phyloP scores from a whole-genome alignment of 495 filamentous ascomycete genomes.

The Cetradonia linearis region DNA sequence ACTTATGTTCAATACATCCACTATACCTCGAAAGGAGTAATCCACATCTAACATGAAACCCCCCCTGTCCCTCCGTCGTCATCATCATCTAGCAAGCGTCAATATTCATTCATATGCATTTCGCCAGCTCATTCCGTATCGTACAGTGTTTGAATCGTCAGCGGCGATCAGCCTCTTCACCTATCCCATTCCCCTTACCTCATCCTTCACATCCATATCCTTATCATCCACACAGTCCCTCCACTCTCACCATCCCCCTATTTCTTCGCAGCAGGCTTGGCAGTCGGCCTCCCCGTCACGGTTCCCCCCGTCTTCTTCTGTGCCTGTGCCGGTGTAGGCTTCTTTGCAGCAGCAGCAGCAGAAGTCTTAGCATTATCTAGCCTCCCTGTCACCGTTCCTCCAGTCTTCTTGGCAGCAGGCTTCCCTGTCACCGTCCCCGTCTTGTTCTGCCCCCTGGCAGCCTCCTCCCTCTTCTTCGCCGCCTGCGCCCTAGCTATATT shows the following conservation, averaged over 20 bases:
- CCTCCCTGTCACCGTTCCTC: background rate
- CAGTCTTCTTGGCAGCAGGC: background rate
- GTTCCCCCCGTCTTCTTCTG: conserved; percentile 1
- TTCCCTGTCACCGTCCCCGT: background rate
- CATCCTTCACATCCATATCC: too few species aligned
- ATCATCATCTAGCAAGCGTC: too few species aligned
- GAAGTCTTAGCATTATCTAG: background rate
- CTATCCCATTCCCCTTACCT: too few species aligned
- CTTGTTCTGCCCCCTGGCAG: background rate
- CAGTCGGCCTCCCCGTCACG: background rate
- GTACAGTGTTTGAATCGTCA: too few species aligned
- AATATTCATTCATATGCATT: too few species aligned
- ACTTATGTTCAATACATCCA: background rate
- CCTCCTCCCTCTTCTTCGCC: background rate
- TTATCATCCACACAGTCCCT: too few species aligned
- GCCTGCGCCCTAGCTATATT: conserved; percentile 10
- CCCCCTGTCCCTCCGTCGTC: too few species aligned
- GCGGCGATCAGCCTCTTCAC: too few species aligned
- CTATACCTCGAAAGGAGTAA: too few species aligned
- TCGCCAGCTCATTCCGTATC: too few species aligned
- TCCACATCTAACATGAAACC: too few species aligned
- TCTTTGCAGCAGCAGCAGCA: conserved; percentile 1
- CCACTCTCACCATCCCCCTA: too few species aligned
- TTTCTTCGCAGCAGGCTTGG: background rate
- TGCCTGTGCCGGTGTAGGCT: background rate